phyloP scores from a whole-genome alignment of 805 yeast species.

The Clavispora vitiphila region DNA sequence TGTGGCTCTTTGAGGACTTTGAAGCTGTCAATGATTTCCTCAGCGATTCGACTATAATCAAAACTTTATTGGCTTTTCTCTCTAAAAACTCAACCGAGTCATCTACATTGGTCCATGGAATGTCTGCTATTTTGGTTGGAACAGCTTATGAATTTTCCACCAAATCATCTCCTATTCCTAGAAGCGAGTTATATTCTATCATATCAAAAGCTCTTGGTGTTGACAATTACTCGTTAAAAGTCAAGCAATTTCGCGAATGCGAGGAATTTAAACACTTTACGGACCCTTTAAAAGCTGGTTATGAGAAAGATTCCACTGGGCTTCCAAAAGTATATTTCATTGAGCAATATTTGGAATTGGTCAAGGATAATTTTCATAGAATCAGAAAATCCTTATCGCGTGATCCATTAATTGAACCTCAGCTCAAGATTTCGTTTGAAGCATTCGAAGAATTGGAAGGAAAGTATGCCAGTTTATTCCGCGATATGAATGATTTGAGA shows the following conservation, averaged over 20 bases:
- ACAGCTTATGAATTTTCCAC: conserved; percentile 72
- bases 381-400: conserved; percentile 66
- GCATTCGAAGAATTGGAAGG: conserved; percentile 44
- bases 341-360: conserved; percentile 52
- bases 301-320: conserved; percentile 71
- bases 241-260: conserved; percentile 66
- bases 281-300: conserved; percentile 8
- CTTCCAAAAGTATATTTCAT: conserved; percentile 80
- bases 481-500: conserved; percentile 20
- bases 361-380: conserved; percentile 65
- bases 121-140: conserved; percentile 69
- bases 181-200: conserved; percentile 57
- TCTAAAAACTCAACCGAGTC: conserved; percentile 43
- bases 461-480: conserved; percentile 25
- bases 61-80: conserved; percentile 63
- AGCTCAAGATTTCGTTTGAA: conserved; percentile 58
- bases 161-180: conserved; percentile 53
- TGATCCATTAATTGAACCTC: conserved; percentile 72
- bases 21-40: conserved; percentile 73
- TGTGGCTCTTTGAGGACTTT: conserved; percentile 75
- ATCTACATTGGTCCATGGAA: conserved; percentile 59
- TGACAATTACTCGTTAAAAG: conserved; percentile 69
- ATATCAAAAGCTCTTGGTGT: conserved; percentile 72
- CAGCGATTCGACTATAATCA: conserved; percentile 59
- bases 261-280: conserved; percentile 52